Percentiles rank a stretch among this genome's conserved stretches.
These are phyloP conservation scores for Clathrus columnatus DNA, from an alignment of 768 basidiomycete species.

Conservation along the genomic window DNA sequence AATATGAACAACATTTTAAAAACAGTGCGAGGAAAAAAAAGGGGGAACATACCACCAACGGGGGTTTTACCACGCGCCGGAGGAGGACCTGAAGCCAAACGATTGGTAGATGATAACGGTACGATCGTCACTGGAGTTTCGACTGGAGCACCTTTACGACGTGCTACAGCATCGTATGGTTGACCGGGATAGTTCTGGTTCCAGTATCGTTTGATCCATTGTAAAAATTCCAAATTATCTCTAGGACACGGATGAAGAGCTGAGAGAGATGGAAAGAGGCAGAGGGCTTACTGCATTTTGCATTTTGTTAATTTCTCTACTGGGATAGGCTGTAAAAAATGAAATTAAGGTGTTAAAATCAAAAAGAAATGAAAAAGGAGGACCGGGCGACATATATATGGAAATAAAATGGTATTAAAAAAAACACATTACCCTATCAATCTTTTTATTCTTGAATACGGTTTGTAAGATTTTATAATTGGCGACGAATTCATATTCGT, in stretches of 20 bases:
- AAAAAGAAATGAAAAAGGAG: not conserved
- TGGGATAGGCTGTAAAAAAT: slow-evolving; percentile 66
- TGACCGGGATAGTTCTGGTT: slow-evolving; percentile 84
- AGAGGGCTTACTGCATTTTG: slow-evolving; percentile 87
- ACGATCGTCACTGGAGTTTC: slow-evolving; percentile 75
- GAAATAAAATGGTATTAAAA: not conserved
- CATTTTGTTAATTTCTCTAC: slow-evolving; percentile 95
- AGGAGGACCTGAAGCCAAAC: slow-evolving; percentile 26
- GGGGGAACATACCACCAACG: slow-evolving; percentile 32
- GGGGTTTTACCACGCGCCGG: slow-evolving; percentile 69
- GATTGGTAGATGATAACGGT: slow-evolving; percentile 40
- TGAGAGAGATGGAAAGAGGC: too few relatives aligned
- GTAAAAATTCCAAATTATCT: slow-evolving; percentile 97
- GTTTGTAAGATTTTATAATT: slow-evolving; percentile 97
- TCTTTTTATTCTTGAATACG: slow-evolving; percentile 82
- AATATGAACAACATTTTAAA: not conserved
- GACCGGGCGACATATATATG: not conserved
- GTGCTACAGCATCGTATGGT: slow-evolving; percentile 75
- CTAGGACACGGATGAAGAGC: slow-evolving; percentile 28
- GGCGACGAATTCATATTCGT: slow-evolving; percentile 89
- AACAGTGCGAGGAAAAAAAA: not conserved
- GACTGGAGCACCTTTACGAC: slow-evolving; percentile 69
- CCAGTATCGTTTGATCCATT: slow-evolving; percentile 97
- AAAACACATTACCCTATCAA: slow-evolving; percentile 77
- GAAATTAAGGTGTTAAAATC: slow-evolving; percentile 9